Evolutionary conservation across 1,139 yeast genomes (phyloP).

Genomic region (Blastobotrys illinoisensis): DNA sequence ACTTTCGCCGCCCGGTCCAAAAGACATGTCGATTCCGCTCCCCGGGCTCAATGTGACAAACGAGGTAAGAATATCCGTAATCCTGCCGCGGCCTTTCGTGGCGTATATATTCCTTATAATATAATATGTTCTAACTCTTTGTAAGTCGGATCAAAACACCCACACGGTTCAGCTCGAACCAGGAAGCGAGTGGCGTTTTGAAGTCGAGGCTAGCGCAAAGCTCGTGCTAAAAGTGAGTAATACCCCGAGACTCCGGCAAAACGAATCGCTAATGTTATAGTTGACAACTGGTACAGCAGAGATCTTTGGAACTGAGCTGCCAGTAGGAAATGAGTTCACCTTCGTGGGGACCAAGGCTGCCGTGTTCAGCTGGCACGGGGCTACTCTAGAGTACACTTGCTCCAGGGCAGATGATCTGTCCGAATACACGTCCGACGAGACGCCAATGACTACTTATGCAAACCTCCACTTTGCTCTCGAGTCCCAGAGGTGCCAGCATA

Average conservation of each 20-base stretch:
- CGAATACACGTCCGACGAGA: conserved; percentile 68
- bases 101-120: not conserved
- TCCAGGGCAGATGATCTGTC: conserved; percentile 31
- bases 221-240: conserved; percentile 48
- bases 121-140: not conserved
- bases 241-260: not conserved
- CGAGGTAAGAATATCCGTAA: conserved; percentile 2
- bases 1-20: no score
- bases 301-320: conserved; percentile 87
- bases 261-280: conserved; percentile 12
- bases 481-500: conserved; percentile 39
- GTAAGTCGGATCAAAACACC: conserved; percentile 1
- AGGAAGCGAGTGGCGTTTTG: conserved; percentile 75
- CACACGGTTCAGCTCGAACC: conserved; percentile 19
- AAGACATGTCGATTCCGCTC: not conserved
- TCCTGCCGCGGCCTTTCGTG: not conserved
- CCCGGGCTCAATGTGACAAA: conserved; percentile 3
- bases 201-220: conserved; percentile 54
- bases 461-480: conserved; percentile 78
- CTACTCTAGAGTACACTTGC: conserved; percentile 43
- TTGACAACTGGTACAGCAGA: conserved; percentile 69
- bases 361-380: conserved; percentile 54
- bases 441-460: conserved; percentile 56
- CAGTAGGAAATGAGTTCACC: conserved; percentile 59
- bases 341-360: conserved; percentile 56